phyloP scores from a whole-genome alignment of 2,329 filamentous ascomycete species.

The Pseudocercospora vitis region DNA sequence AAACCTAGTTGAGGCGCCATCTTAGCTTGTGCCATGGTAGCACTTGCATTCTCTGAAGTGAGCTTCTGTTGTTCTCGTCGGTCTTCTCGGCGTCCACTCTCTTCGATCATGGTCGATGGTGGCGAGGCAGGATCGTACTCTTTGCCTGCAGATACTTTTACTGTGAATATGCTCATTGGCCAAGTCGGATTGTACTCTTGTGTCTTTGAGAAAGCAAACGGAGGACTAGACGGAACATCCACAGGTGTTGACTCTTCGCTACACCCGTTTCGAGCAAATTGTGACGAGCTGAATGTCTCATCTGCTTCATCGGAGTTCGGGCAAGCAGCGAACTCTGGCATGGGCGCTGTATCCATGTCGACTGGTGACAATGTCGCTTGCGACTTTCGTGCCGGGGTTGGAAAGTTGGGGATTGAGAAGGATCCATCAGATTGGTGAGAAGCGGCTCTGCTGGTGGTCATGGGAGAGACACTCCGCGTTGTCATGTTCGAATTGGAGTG shows the following conservation, averaged over 20 bases:
- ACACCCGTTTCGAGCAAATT: conserved; percentile 24
- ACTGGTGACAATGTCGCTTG: conserved; percentile 18
- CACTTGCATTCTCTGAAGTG: conserved; percentile 37
- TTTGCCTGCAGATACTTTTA: conserved; percentile 22
- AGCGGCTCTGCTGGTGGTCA: not conserved
- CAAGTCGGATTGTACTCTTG: conserved; percentile 34
- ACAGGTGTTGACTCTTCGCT: conserved; percentile 12
- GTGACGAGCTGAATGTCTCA: conserved; percentile 19
- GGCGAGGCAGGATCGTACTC: conserved; percentile 37
- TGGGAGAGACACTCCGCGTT: conserved; percentile 12
- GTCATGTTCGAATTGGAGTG: conserved; percentile 20
- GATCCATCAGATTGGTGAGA: conserved; percentile 17
- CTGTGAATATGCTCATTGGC: conserved; percentile 16
- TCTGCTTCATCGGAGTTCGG: conserved; percentile 14
- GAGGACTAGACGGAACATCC: conserved; percentile 32
- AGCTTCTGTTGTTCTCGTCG: conserved; percentile 15
- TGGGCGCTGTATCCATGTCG: conserved; percentile 21
- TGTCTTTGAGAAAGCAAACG: conserved; percentile 24
- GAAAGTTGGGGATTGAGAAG: conserved; percentile 42
- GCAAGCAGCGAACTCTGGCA: conserved; percentile 30
- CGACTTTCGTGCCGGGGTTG: conserved; percentile 31
- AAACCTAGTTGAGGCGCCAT: conserved; percentile 17
- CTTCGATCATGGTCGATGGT: conserved; percentile 16
- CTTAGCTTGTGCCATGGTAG: conserved; percentile 30
- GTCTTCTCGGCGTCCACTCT: conserved; percentile 26